A percentile compares a stretch with the other conserved stretches of the same genome.
Conservation (phyloP, 805 yeast species). For the Phaffomyces opuntiae region DNA sequence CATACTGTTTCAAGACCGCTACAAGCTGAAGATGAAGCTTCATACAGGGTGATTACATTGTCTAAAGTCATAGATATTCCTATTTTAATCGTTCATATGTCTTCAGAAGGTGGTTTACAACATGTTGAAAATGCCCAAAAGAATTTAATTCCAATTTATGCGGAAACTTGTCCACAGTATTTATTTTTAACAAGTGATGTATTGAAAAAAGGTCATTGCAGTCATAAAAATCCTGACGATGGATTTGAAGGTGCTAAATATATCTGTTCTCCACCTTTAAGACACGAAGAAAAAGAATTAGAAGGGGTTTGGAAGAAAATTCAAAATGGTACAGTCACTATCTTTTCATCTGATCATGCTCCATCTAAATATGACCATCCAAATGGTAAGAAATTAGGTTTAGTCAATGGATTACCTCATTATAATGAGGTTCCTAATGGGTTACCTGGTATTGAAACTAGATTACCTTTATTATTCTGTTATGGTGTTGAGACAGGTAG, state of each 20-base stretch:
- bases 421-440: constrained; percentile 42
- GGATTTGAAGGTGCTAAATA: constrained; percentile 41
- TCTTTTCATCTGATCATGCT: constrained; percentile 40
- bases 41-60: constrained; percentile 38
- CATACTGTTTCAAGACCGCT: constrained; percentile 41
- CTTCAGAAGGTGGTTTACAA: constrained; percentile 33
- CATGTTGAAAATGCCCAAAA: constrained; percentile 38
- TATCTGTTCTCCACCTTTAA: constrained; percentile 44
- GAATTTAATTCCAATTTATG: constrained; percentile 34
- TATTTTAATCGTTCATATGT: constrained; percentile 41
- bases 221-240: constrained; percentile 24
- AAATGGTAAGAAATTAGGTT: constrained; percentile 36
- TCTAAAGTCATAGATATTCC: constrained; percentile 39
- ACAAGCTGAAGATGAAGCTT: constrained; percentile 42
- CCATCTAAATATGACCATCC: constrained; percentile 36
- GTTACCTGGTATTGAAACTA: constrained; percentile 41
- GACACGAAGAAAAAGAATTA: constrained; percentile 33
- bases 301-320: constrained; percentile 40
- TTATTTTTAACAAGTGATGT: constrained; percentile 35
- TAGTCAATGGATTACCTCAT: constrained; percentile 32
- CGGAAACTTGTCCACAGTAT: constrained; percentile 48
- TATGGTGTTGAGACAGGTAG: constrained; percentile 37
- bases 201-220: constrained; percentile 23
- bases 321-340: constrained; percentile 41
- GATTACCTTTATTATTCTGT: constrained; percentile 37